Evolutionary conservation across 176 grass and related monocot species (phyloP).

Genomic region (Rhynchospora breviuscula): DNA sequence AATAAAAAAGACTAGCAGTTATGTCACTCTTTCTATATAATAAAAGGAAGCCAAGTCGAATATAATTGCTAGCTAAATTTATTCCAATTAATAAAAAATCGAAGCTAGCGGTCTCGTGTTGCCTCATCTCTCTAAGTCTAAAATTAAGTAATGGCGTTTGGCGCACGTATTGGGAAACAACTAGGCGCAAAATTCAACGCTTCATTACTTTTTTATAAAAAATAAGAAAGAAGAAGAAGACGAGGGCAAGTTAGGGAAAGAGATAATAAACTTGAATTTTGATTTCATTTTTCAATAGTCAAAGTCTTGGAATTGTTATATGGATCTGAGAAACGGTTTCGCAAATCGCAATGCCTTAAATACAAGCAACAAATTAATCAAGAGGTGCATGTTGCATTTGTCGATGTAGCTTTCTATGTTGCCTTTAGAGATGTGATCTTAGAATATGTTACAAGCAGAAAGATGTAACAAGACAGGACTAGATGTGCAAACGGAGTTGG

Average conservation of each 20-base stretch:
- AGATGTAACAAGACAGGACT: too few species aligned
- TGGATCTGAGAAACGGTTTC: neutral
- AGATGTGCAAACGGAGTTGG: neutral
- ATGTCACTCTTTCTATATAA: neutral
- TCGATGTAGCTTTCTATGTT: neutral
- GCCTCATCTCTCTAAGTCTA: conserved; percentile 12
- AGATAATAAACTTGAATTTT: conserved; percentile 1
- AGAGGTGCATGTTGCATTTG: neutral
- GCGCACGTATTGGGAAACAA: neutral
- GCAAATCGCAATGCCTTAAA: neutral
- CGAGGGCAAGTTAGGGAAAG: neutral
- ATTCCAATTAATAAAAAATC: neutral
- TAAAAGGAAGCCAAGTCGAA: conserved; percentile 17
- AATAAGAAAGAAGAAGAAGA: neutral
- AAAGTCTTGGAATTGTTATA: conserved; percentile 1
- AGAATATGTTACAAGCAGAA: neutral
- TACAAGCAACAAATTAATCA: neutral
- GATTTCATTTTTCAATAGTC: conserved; percentile 5
- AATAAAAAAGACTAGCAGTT: neutral
- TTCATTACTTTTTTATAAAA: neutral
- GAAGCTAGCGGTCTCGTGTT: neutral
- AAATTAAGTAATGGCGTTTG: neutral
- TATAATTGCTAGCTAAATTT: neutral
- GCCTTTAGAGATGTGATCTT: neutral
- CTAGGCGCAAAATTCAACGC: conserved; percentile 11